Conservation (phyloP, 768 basidiomycete species). For the Kwoniella dejecticola region DNA sequence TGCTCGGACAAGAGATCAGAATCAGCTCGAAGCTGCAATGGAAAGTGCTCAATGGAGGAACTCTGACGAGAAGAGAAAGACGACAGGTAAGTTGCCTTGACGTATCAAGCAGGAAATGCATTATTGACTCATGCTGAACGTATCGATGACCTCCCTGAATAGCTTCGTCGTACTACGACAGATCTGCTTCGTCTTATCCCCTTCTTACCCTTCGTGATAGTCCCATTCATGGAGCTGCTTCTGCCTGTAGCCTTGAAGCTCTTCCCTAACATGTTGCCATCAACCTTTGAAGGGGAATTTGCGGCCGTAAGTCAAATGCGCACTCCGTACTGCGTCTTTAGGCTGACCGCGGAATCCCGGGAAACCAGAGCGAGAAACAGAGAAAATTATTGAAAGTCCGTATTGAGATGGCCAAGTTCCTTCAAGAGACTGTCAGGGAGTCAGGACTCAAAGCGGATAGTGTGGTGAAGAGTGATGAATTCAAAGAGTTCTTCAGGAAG, state of each 20-base stretch:
- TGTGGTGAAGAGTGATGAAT: constrained; percentile 90
- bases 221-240: constrained; percentile 97
- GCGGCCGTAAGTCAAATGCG: constrained; percentile 73
- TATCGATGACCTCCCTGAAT: not conserved
- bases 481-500: constrained; percentile 99
- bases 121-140: not conserved
- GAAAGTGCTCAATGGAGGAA: constrained; percentile 89
- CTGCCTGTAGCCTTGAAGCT: constrained; percentile 93
- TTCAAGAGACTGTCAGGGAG: constrained; percentile 95
- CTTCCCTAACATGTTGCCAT: constrained; percentile 98
- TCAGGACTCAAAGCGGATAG: constrained; percentile 85
- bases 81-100: constrained; percentile 67
- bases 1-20: constrained; percentile 89
- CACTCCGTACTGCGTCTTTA: no score
- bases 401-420: constrained; percentile 98
- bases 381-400: constrained; percentile 91
- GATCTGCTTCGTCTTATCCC: constrained; percentile 91
- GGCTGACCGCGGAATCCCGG: no score
- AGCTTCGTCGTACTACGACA: constrained; percentile 91
- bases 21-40: constrained; percentile 84
- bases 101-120: no score
- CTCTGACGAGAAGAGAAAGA: constrained; percentile 86
- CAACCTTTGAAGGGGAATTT: constrained; percentile 96
- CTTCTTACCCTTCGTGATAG: constrained; percentile 89
- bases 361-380: constrained; percentile 92